phyloP scores from a whole-genome alignment of 129 eudicot genomes.

The Sambucus nigra region DNA sequence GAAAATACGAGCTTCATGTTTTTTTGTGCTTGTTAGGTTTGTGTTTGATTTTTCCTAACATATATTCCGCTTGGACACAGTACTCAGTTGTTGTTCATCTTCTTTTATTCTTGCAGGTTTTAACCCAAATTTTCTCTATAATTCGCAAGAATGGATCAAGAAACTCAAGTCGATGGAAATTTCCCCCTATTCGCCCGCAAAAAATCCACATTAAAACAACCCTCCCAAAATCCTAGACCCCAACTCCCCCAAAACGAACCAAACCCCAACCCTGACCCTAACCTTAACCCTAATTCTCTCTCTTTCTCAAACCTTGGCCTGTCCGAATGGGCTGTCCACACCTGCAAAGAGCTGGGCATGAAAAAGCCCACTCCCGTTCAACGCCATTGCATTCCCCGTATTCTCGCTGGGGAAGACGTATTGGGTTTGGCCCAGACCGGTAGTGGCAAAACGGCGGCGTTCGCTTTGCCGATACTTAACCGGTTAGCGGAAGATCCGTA shows the following conservation, averaged over 20 bases:
- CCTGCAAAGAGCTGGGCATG: slow-evolving; percentile 76
- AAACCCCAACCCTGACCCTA: slow-evolving; percentile 21
- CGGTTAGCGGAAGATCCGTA: slow-evolving; percentile 55
- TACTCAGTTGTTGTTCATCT: too few species aligned
- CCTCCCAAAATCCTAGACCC: slow-evolving; percentile 15
- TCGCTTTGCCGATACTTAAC: slow-evolving; percentile 76
- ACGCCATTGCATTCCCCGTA: slow-evolving; percentile 65
- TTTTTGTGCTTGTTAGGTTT: too few species aligned
- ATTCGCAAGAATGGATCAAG: too few species aligned
- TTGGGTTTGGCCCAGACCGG: slow-evolving; percentile 86
- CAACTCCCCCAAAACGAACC: slow-evolving; percentile 33
- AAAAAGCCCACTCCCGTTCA: slow-evolving; percentile 82
- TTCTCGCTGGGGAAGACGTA: slow-evolving; percentile 61
- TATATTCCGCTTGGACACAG: too few species aligned
- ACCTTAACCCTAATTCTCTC: slow-evolving; percentile 11
- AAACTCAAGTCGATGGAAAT: slow-evolving; percentile 24
- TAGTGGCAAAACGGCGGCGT: slow-evolving; percentile 85
- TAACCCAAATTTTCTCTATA: too few species aligned
- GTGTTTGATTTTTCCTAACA: too few species aligned
- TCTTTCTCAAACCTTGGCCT: slow-evolving; percentile 61
- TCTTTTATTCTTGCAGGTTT: too few species aligned
- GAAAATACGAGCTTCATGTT: too few species aligned
- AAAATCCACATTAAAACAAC: slow-evolving; percentile 8
- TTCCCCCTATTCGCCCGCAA: slow-evolving; percentile 43
- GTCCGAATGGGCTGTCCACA: slow-evolving; percentile 54